These are phyloP conservation scores for Penicillium sp. DNA, from an alignment of 2,329 filamentous ascomycete species.

Conservation along the genomic window DNA sequence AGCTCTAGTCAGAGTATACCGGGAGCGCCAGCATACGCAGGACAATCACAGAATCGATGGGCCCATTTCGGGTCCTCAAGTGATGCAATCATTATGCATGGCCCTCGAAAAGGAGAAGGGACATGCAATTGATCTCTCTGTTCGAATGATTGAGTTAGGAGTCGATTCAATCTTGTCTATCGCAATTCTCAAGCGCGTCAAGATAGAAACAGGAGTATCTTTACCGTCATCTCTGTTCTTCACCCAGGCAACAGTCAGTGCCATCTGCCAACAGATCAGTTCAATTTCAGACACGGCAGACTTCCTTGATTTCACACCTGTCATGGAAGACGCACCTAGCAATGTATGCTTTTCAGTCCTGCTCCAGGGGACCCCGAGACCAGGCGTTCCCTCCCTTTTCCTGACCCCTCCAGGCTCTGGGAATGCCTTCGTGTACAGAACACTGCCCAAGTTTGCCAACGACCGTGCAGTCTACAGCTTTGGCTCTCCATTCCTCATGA, in stretches of 20 bases:
- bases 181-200: constrained; percentile 6
- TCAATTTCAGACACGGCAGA: neutral
- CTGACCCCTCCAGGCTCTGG: constrained; percentile 8
- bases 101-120: neutral
- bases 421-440: constrained; percentile 6
- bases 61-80: neutral
- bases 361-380: constrained; percentile 5
- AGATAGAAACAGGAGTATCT: constrained; percentile 2
- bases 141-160: constrained; percentile 8
- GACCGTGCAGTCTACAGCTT: constrained; percentile 8
- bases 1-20: neutral
- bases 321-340: neutral
- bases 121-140: neutral
- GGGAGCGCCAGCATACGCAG: neutral
- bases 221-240: constrained; percentile 9
- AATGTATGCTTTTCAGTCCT: constrained; percentile 3
- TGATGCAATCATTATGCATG: neutral
- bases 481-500: constrained; percentile 13
- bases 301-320: neutral
- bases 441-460: constrained; percentile 7
- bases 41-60: neutral
- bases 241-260: constrained; percentile 2
- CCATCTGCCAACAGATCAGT: neutral
- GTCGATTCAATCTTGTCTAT: constrained; percentile 11
- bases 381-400: constrained; percentile 9